Conservation (phyloP, 2,329 filamentous ascomycete genomes). For the Dissoconium aciculare region DNA sequence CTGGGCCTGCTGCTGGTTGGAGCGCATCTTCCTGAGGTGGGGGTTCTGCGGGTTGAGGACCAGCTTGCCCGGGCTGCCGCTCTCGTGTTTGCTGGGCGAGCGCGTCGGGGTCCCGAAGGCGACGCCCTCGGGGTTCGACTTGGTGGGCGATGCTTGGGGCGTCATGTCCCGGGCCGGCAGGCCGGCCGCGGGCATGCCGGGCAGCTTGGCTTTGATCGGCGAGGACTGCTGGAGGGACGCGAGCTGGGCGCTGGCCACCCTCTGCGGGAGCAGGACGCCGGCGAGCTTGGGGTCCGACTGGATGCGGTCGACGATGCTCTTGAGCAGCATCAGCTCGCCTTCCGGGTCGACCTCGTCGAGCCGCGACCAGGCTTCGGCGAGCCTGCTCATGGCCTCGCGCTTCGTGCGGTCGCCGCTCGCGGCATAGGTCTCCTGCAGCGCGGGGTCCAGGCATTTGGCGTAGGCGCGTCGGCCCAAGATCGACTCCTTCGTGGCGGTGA, state of each 20-base stretch:
- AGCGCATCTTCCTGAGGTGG: slow-evolving; percentile 62
- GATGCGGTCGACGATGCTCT: slow-evolving; percentile 58
- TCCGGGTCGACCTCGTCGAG: slow-evolving; percentile 82
- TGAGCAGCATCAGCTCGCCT: slow-evolving; percentile 73
- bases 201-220: slow-evolving; percentile 13
- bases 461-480: slow-evolving; percentile 69
- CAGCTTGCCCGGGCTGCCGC: slow-evolving; percentile 42
- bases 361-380: slow-evolving; percentile 73
- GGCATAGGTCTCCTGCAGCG: slow-evolving; percentile 73
- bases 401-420: slow-evolving; percentile 51
- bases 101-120: slow-evolving; percentile 4
- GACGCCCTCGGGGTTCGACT: no score
- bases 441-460: slow-evolving; percentile 64
- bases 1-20: slow-evolving; percentile 27
- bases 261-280: slow-evolving; percentile 28
- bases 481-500: slow-evolving; percentile 53
- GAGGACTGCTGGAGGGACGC: slow-evolving; percentile 19
- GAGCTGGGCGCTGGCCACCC: slow-evolving; percentile 23
- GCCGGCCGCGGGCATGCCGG: slow-evolving; percentile 12
- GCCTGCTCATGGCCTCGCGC: slow-evolving; percentile 64
- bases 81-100: slow-evolving; percentile 16
- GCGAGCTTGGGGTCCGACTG: slow-evolving; percentile 53
- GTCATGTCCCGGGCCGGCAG: slow-evolving; percentile 12
- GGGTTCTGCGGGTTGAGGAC: slow-evolving; percentile 70
- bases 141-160: slow-evolving; percentile 17